phyloP scores from a whole-genome alignment of 176 grass and related monocot species.

The Cenchrus purpureus region DNA sequence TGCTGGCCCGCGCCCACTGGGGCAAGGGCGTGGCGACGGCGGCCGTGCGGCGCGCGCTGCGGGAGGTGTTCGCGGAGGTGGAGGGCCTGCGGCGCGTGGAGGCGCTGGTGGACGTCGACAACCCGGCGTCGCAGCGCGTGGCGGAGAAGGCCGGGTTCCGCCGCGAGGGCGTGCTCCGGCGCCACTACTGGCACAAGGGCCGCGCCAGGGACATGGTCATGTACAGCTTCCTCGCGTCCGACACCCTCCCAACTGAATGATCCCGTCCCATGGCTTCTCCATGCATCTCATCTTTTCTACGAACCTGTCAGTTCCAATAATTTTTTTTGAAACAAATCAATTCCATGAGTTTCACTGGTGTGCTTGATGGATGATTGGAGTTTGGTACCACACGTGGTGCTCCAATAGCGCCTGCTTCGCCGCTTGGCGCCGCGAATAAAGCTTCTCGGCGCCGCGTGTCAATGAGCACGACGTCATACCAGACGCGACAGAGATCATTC shows the following conservation, averaged over 20 bases:
- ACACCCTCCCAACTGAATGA: not conserved
- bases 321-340: too few relatives aligned
- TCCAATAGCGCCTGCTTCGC: not conserved
- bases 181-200: slow-evolving; percentile 65
- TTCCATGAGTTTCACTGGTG: not conserved
- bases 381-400: not conserved
- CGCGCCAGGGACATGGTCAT: slow-evolving; percentile 58
- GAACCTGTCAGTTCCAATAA: too few relatives aligned
- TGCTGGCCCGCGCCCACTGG: slow-evolving; percentile 69
- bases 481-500: not conserved
- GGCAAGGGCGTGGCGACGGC: slow-evolving; percentile 66
- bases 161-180: slow-evolving; percentile 70
- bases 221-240: slow-evolving; percentile 63
- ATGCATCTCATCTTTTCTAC: not conserved
- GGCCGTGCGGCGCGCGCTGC: slow-evolving; percentile 49
- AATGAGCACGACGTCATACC: not conserved
- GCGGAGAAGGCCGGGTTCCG: slow-evolving; percentile 72
- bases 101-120: slow-evolving; percentile 75
- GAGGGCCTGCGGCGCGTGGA: slow-evolving; percentile 62
- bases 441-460: not conserved
- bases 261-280: too few relatives aligned
- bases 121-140: slow-evolving; percentile 73
- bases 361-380: not conserved
- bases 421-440: not conserved
- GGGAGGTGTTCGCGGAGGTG: slow-evolving; percentile 43